These are phyloP conservation scores for Sinapis alba DNA, from an alignment of 441 rosid species.

Conservation along the genomic window DNA sequence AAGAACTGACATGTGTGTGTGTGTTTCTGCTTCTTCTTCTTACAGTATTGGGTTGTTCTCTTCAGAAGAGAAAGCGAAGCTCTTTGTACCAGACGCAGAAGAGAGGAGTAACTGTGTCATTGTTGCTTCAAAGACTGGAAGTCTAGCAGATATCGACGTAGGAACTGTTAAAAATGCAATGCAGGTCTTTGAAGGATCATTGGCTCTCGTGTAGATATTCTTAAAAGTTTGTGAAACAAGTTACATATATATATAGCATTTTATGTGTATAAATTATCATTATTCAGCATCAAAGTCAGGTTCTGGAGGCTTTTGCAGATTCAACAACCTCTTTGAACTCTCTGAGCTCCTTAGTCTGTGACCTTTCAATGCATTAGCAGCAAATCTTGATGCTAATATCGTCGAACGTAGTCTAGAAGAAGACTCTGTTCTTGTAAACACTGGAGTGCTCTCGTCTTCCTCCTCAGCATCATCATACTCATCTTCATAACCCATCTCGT, in stretches of 20 bases:
- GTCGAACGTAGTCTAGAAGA: conserved; percentile 62
- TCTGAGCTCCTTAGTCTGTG: conserved; percentile 42
- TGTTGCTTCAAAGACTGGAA: conserved; percentile 74
- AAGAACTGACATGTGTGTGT: conserved; percentile 15
- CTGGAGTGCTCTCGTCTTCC: conserved; percentile 35
- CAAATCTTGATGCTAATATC: conserved; percentile 71
- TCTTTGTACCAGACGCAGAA: conserved; percentile 70
- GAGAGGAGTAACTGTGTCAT: conserved; percentile 64
- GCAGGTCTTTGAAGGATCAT: conserved; percentile 61
- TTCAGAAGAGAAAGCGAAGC: conserved; percentile 67
- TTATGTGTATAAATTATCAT: conserved; percentile 19
- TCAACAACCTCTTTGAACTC: conserved; percentile 45
- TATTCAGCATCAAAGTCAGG: conserved; percentile 65
- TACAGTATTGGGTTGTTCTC: conserved; percentile 85
- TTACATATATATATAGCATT: conserved; percentile 10
- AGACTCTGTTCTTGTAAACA: conserved; percentile 30
- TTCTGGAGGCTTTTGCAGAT: conserved; percentile 75
- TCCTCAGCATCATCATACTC: conserved; percentile 38
- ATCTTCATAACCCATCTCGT: conserved; percentile 39
- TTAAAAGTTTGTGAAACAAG: conserved; percentile 17
- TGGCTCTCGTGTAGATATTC: conserved; percentile 62
- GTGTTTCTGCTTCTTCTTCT: neutral
- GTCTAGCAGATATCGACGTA: conserved; percentile 61
- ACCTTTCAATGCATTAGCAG: conserved; percentile 68
- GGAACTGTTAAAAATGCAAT: conserved; percentile 63